phyloP scores from a whole-genome alignment of 2,329 filamentous ascomycete species.

The Trichoderma oligosporum region DNA sequence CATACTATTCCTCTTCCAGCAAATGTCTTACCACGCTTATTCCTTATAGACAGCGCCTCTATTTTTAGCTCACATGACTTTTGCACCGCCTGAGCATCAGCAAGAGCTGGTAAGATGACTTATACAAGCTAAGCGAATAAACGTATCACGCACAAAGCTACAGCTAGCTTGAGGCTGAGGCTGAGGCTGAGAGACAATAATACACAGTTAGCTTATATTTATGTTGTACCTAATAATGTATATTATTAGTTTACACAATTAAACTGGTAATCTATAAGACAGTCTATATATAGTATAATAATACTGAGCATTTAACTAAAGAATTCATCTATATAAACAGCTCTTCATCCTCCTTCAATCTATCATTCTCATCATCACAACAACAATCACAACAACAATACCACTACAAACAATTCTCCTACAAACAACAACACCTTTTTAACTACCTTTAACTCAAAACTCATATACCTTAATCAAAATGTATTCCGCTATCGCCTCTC shows the following conservation, averaged over 20 bases:
- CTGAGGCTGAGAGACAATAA: not conserved
- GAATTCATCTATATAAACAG: slow-evolving; percentile 12
- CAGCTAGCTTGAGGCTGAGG: slow-evolving; percentile 2
- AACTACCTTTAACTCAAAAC: not conserved
- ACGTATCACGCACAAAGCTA: not conserved
- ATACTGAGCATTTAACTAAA: not conserved
- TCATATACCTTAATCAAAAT: not conserved
- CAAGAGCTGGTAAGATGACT: not conserved
- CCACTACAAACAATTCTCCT: not conserved
- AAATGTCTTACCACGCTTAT: no score
- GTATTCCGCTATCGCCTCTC: not conserved
- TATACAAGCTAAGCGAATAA: not conserved
- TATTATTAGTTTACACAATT: not conserved
- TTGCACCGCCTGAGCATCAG: not conserved
- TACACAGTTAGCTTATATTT: slow-evolving; percentile 1
- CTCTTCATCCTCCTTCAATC: not conserved
- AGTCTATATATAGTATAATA: not conserved
- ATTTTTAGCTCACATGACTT: no score
- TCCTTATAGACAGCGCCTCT: no score
- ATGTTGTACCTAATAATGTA: not conserved
- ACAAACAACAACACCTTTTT: not conserved
- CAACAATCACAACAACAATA: not conserved
- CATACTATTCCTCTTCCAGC: no score
- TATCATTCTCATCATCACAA: not conserved
- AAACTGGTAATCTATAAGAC: not conserved